Evolutionary conservation across 257 asterid genomes (phyloP).

Genomic region (Petrea volubilis): DNA sequence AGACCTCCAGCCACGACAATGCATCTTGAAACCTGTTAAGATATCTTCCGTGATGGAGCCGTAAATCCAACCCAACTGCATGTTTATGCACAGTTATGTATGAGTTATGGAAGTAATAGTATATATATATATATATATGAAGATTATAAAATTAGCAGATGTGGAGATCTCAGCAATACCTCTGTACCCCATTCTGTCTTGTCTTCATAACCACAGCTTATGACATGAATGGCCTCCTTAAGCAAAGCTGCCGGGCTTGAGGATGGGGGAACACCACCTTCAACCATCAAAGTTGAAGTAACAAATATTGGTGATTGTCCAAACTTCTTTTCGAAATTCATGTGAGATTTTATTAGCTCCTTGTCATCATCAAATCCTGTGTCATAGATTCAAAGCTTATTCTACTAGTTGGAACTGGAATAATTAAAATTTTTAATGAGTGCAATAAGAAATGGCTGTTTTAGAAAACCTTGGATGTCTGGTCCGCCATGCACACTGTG

Average conservation of each 20-base stretch:
- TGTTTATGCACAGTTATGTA: conserved; percentile 11
- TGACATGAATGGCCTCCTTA: conserved; percentile 79
- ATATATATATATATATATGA: not conserved
- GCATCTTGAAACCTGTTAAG: conserved; percentile 86
- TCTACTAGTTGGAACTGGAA: conserved; percentile 11
- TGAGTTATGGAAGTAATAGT: conserved; percentile 8
- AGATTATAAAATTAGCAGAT: not conserved
- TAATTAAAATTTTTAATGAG: not conserved
- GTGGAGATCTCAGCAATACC: conserved; percentile 33
- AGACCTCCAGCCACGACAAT: conserved; percentile 85
- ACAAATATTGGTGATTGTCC: conserved; percentile 77
- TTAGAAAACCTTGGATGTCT: conserved; percentile 50
- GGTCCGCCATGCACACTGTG: conserved; percentile 44
- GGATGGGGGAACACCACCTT: conserved; percentile 86
- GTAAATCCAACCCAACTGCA: conserved; percentile 82
- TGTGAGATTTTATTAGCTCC: conserved; percentile 61
- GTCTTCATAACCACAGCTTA: conserved; percentile 87
- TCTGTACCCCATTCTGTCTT: conserved; percentile 84
- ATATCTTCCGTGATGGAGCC: conserved; percentile 84
- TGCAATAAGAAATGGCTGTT: conserved; percentile 1
- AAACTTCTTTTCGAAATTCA: conserved; percentile 75
- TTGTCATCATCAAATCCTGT: conserved; percentile 64
- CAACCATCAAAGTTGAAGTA: conserved; percentile 70
- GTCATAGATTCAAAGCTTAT: conserved; percentile 16
- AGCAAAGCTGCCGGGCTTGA: conserved; percentile 79